Evolutionary conservation across 139 green algal genomes (phyloP), one percentile per base, ranked within the genome.

Genomic region (Eudorina sp.): DNA sequence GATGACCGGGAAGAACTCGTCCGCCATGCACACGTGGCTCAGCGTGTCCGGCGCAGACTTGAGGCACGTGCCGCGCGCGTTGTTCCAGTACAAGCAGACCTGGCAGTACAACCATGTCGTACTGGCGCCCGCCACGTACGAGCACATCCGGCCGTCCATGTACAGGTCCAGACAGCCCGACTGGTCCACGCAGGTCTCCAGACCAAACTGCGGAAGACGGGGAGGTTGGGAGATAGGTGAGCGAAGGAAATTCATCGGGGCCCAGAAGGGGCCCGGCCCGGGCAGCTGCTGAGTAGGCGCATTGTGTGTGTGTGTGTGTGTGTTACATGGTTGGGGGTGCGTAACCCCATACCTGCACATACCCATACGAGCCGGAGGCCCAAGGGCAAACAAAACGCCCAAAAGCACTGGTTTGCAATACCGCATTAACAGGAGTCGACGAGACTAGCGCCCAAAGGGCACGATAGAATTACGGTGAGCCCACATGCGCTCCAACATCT

Each of bases 61-160:
- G 36, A 13, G 13, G 68, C 36, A 51, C 4, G 9, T 53, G 38
- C 16, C 38, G 38, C 68, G 68, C 8, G 29, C 38, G 68, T 76
- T 76, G 68, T 76, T 34, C 68, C 68, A 76, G 38, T 53, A 76
- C 38, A 76, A 16, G 68, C 68, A 76, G 3, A 76, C 36, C 38
- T 76, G 36, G 68, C 68, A 76, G 38, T 76, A 79, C 23, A 79
- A 18, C 41, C 41, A 60, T 6, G 29, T 43, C 6, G 14, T 41
- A 25, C 62, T n/a, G n/a, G 62, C 16, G 18, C 27, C 25, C 21
- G 7, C 23, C 72, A 38, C 9, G 8, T 21, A 19, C 2, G 5
- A 23, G 43, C 72, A 79, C 23, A 43, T 79, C 8, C 25, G 23
- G 72, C 72, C 19, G 43, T 79, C 43, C 1, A 79, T 48, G 21